Evolutionary conservation across 176 grass and related monocot species (phyloP).

Genomic region (Oryza rufipogon): DNA sequence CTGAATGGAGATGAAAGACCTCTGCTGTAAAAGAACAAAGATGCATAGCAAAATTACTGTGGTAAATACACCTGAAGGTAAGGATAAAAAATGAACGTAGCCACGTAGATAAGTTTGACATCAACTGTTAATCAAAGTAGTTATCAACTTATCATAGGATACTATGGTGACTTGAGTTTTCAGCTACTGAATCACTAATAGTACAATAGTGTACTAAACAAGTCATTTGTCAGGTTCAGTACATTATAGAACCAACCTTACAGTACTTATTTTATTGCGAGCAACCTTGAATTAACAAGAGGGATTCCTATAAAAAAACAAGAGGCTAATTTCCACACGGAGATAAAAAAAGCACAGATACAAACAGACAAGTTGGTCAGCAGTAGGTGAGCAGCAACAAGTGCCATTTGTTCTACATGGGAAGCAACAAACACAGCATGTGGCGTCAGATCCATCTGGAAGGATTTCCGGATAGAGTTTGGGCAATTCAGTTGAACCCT

Average conservation of each 20-base stretch:
- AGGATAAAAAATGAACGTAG: background rate
- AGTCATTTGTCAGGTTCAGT: slow-evolving; percentile 24
- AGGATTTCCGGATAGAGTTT: background rate
- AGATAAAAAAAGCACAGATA: slow-evolving; percentile 24
- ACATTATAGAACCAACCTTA: slow-evolving; percentile 9
- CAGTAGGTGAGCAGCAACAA: slow-evolving; percentile 53
- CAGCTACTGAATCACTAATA: background rate
- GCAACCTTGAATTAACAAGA: slow-evolving; percentile 28
- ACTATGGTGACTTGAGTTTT: slow-evolving; percentile 9
- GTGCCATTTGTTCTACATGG: slow-evolving; percentile 37
- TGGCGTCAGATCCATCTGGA: slow-evolving; percentile 37
- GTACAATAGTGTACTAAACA: background rate
- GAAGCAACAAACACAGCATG: slow-evolving; percentile 21
- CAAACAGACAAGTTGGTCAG: slow-evolving; percentile 46
- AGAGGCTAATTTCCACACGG: background rate
- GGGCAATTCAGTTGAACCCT: slow-evolving; percentile 19
- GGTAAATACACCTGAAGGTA: background rate
- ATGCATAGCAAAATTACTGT: background rate
- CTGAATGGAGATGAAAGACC: background rate
- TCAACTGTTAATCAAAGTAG: slow-evolving; percentile 2
- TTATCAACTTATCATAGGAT: background rate
- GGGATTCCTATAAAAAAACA: background rate
- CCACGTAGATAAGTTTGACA: background rate
- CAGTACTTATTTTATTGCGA: background rate
- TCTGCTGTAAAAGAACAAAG: background rate